A percentile compares a stretch with the other conserved stretches of the same genome.
Conservation (phyloP, 139 green algal genomes). For the Nannochloris sp. region DNA sequence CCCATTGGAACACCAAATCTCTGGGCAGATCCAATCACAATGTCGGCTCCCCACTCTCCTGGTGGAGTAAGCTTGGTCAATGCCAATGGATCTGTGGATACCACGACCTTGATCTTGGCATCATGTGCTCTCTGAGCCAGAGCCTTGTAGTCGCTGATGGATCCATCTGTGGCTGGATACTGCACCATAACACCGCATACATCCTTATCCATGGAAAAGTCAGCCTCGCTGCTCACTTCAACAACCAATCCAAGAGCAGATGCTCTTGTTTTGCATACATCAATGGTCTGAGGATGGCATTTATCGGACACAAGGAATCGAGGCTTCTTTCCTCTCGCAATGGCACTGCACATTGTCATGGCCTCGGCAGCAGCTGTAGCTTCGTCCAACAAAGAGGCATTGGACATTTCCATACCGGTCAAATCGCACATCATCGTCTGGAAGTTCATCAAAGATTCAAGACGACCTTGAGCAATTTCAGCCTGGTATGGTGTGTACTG, state of each 20-base stretch:
- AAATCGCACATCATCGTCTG: conserved; percentile 96
- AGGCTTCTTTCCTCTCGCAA: conserved; percentile 94
- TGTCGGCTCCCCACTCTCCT: conserved; percentile 96
- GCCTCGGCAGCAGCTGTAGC: conserved; percentile 95
- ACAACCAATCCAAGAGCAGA: conserved; percentile 89
- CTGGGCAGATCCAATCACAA: conserved; percentile 92
- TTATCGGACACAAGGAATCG: conserved; percentile 89
- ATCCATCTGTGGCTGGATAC: conserved; percentile 94
- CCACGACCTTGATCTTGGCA: conserved; percentile 66
- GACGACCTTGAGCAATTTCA: conserved; percentile 80
- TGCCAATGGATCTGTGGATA: conserved; percentile 92
- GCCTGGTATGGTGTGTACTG: conserved; percentile 99
- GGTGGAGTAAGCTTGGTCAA: conserved; percentile 88
- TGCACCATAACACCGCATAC: conserved; percentile 92
- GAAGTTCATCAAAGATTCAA: conserved; percentile 98
- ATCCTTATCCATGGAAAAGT: conserved; percentile 64
- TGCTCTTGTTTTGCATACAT: conserved; percentile 84
- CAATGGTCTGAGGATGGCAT: conserved; percentile 99
- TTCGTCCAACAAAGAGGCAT: conserved; percentile 95
- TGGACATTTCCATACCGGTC: conserved; percentile 87
- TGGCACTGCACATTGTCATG: conserved; percentile 96
- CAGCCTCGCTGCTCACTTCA: conserved; percentile 57
- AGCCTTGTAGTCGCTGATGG: conserved; percentile 73
- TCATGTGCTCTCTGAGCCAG: conserved; percentile 47
- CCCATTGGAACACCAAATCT: conserved; percentile 96